Evolutionary conservation across 768 basidiomycete species (phyloP).

Genomic region (Kwoniella dejecticola): DNA sequence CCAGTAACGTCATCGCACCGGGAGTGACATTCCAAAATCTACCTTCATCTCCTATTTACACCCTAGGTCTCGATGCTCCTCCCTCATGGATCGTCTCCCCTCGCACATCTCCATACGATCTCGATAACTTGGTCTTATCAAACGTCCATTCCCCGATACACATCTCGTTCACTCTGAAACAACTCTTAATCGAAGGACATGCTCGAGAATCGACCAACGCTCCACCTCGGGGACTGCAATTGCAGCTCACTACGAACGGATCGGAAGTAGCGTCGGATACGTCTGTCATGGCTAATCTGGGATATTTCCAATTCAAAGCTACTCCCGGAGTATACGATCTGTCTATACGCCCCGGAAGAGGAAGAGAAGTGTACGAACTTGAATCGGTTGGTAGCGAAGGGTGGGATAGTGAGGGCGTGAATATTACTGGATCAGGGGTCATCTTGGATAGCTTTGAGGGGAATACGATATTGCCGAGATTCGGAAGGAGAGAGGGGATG

Average conservation of each 20-base stretch:
- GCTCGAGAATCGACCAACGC: constrained; percentile 72
- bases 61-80: constrained; percentile 88
- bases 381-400: constrained; percentile 87
- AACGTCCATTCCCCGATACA: constrained; percentile 59
- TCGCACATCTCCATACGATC: constrained; percentile 80
- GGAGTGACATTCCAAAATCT: constrained; percentile 69
- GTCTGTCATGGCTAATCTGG: constrained; percentile 88
- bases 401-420: constrained; percentile 75
- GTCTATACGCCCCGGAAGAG: constrained; percentile 78
- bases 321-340: constrained; percentile 84
- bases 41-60: constrained; percentile 85
- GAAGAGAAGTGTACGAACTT: constrained; percentile 74
- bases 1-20: constrained; percentile 65
- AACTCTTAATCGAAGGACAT: constrained; percentile 91
- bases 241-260: constrained; percentile 67
- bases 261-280: constrained; percentile 70
- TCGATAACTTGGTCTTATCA: constrained; percentile 91
- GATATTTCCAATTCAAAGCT: constrained; percentile 93
- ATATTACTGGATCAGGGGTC: constrained; percentile 70
- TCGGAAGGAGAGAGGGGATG: constrained; percentile 71
- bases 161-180: constrained; percentile 74
- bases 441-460: constrained; percentile 89
- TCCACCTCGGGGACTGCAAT: constrained; percentile 86
- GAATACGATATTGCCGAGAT: constrained; percentile 79
- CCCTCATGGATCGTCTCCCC: constrained; percentile 92